Conservation (phyloP, 2,329 filamentous ascomycete species). For the Lachnellula occidentalis region DNA sequence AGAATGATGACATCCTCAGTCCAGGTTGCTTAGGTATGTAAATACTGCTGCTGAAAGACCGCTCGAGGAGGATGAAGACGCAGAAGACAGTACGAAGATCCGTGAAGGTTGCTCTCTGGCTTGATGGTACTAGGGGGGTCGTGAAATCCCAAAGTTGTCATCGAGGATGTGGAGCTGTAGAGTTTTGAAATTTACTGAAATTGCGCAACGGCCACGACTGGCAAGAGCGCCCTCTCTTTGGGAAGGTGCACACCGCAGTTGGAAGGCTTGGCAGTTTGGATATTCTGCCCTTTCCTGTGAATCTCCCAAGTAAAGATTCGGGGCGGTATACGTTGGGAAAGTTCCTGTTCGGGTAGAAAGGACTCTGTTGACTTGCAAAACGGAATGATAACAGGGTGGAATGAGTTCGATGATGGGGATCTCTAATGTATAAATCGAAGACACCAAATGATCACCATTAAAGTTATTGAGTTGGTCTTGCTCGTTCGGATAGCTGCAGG, state of each 20-base stretch:
- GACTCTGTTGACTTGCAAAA: no score
- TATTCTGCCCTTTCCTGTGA: neutral
- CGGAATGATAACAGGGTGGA: neutral
- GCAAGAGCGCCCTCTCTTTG: neutral
- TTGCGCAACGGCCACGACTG: slow-evolving; percentile 1
- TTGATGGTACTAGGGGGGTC: no score
- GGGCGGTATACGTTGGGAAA: no score
- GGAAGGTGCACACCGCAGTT: neutral
- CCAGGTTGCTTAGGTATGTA: no score
- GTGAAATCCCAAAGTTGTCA: neutral
- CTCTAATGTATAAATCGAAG: neutral
- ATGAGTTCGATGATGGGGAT: neutral
- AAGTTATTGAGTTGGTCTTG: neutral
- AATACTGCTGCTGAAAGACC: no score
- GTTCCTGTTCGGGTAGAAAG: no score
- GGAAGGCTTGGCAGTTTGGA: neutral
- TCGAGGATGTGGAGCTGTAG: neutral
- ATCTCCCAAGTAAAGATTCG: no score
- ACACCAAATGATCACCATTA: neutral
- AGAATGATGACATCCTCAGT: slow-evolving; percentile 43
- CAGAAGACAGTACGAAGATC: no score
- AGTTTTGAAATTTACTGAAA: neutral
- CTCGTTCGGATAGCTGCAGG: slow-evolving; percentile 14
- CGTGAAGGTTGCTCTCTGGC: no score
- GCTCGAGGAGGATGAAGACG: no score